A percentile compares a stretch with the other conserved stretches of the same genome.
These are phyloP conservation scores for Chlamydomonas eustigma DNA, from an alignment of 139 green algal species.

Conservation along the genomic window DNA sequence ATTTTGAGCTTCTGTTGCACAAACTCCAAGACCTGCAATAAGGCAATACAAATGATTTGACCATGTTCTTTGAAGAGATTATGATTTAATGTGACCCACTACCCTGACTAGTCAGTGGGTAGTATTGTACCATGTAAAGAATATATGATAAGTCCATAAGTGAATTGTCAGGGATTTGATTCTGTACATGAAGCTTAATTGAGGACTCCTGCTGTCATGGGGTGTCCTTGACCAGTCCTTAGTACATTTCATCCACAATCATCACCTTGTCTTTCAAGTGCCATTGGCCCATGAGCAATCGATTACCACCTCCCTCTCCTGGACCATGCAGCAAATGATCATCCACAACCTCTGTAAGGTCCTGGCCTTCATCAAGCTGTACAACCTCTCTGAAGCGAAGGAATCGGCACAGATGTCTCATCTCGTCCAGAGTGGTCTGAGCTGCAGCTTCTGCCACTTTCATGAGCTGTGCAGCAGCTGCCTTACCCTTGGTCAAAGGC, in stretches of 20 bases:
- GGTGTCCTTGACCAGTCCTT: too few species aligned
- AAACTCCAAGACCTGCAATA: neutral
- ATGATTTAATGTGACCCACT: too few species aligned
- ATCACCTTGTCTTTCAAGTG: neutral
- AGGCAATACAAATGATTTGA: too few species aligned
- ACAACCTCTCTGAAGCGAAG: neutral
- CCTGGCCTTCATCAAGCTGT: neutral
- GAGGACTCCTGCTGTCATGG: neutral
- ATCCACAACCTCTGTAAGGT: neutral
- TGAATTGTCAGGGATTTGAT: neutral
- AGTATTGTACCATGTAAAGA: neutral
- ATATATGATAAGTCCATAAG: neutral
- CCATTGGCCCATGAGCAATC: neutral
- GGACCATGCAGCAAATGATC: neutral
- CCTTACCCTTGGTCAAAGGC: neutral
- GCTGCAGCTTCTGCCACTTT: neutral
- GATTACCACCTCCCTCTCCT: neutral
- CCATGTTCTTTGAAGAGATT: too few species aligned
- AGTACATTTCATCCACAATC: too few species aligned
- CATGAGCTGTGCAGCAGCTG: neutral
- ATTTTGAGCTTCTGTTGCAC: neutral
- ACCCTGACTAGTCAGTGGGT: too few species aligned
- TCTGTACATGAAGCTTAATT: neutral
- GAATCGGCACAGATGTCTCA: conserved; percentile 1
- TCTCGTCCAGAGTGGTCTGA: neutral